These are phyloP conservation scores for Eucalyptus dawsonii DNA, from an alignment of 345 rosid genomes.

Conservation along the genomic window DNA sequence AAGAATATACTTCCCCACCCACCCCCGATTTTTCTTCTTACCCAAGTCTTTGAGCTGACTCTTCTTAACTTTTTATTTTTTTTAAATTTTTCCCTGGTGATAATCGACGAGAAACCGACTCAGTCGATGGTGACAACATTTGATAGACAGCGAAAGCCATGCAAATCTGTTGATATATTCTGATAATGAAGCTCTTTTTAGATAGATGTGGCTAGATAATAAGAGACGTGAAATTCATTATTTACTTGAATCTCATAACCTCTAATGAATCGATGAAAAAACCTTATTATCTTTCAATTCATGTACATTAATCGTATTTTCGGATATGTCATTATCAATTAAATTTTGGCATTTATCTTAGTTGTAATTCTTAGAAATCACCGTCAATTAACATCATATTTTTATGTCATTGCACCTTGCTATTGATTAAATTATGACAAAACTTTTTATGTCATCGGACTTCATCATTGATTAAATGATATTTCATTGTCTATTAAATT, in stretches of 20 bases:
- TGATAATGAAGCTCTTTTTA: background rate
- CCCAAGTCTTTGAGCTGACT: background rate
- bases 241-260: background rate
- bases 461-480: background rate
- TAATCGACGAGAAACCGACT: background rate
- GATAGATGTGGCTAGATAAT: background rate
- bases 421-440: fast-evolving
- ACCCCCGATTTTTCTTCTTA: background rate
- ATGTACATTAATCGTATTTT: fast-evolving
- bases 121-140: background rate
- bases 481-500: background rate
- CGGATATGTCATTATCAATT: fast-evolving
- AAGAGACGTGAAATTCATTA: background rate
- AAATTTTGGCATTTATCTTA: background rate
- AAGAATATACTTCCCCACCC: background rate
- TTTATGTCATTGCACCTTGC: background rate
- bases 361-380: fast-evolving
- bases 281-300: background rate
- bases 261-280: fast-evolving
- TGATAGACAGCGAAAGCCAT: background rate
- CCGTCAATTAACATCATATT: fast-evolving
- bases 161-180: background rate
- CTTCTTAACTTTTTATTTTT: background rate
- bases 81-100: background rate
- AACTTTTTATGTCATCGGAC: background rate